Base-by-base conservation (phyloP, 2,329 filamentous ascomycete species). In the Neofusicoccum kwambonambiense region DNA sequence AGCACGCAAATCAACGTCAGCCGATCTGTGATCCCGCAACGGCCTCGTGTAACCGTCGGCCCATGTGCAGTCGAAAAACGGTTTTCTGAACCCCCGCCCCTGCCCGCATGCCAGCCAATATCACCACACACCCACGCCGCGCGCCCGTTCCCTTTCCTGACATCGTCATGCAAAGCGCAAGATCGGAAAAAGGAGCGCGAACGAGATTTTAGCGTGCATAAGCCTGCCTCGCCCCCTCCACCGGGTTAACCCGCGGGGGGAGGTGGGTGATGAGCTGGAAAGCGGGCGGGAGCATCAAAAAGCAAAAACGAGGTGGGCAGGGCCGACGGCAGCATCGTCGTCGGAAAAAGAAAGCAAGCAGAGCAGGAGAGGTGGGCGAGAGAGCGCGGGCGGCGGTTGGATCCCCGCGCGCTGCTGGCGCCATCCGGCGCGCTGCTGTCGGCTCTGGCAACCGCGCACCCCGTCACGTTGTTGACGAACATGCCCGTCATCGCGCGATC, bases 401-500 rank as follows among this genome's bases (percentile, higher is more conserved):
- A 31, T 31, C 27, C 27, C 27, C 27, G 27, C 27, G 27, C 27
- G 27, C 27, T 31, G 27, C 27, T 31, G 27, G 27, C 27, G 27
- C 27, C 27, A 31, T 31, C 4, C 27, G 5, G 27, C 27, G 27
- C 4, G 27, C 27, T 31, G 27, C 27, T 31, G 27, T 31, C 27
- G 27, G 27, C 27, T 31, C 27, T 31, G 4, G 27, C 27, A 5
- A 31, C 6, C n/a, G 7, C 52, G 52, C 52, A 56, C 52, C 52
- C 19, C 11, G 52, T 42, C 52, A n/a, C 45, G 8, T 6, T 8
- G 15, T 5, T 7, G 34, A 37, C 35, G 52, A 56, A 56, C 52
- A 44, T 61, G 57, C 45, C 57, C 57, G 57, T 61, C 57, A 62
- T 62, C 58, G 58, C 47, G 45, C 58, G 58, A 62, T 62, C 58